Evolutionary conservation across 164 flowering plant genomes (phyloP).

Genomic region (Hamamelis virginiana): DNA sequence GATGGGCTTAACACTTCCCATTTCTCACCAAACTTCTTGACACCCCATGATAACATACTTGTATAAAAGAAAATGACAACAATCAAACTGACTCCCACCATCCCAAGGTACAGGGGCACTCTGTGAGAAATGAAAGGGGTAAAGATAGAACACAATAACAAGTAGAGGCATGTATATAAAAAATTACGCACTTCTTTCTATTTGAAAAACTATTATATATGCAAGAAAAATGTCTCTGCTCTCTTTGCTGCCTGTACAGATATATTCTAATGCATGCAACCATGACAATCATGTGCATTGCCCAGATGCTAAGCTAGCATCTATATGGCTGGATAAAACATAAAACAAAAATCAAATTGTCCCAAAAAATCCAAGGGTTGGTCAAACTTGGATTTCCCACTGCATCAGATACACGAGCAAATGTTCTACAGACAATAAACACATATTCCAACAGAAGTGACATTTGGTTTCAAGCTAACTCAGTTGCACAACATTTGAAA

Average conservation of each 20-base stretch:
- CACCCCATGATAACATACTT: slow-evolving; percentile 51
- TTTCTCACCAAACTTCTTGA: slow-evolving; percentile 61
- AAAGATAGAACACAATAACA: neutral
- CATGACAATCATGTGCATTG: neutral
- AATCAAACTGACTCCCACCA: slow-evolving; percentile 55
- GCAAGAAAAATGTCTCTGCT: neutral
- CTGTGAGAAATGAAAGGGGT: slow-evolving; percentile 35
- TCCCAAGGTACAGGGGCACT: slow-evolving; percentile 71
- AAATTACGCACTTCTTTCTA: neutral
- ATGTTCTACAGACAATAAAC: too few species aligned
- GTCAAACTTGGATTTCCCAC: too few species aligned
- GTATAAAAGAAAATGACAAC: slow-evolving; percentile 48
- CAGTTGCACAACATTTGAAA: too few species aligned
- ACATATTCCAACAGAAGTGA: too few species aligned
- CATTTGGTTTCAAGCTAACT: too few species aligned
- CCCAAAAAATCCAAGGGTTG: too few species aligned
- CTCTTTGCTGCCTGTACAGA: neutral
- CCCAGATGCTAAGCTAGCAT: neutral
- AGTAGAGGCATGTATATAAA: slow-evolving; percentile 1
- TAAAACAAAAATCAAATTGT: too few species aligned
- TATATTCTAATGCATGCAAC: neutral
- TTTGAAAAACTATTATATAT: neutral
- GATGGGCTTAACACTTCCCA: slow-evolving; percentile 63
- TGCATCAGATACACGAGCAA: too few species aligned
- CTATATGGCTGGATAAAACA: neutral